These are phyloP conservation scores for Ascochyta pisi DNA, from an alignment of 2,329 filamentous ascomycete genomes.

Conservation along the genomic window DNA sequence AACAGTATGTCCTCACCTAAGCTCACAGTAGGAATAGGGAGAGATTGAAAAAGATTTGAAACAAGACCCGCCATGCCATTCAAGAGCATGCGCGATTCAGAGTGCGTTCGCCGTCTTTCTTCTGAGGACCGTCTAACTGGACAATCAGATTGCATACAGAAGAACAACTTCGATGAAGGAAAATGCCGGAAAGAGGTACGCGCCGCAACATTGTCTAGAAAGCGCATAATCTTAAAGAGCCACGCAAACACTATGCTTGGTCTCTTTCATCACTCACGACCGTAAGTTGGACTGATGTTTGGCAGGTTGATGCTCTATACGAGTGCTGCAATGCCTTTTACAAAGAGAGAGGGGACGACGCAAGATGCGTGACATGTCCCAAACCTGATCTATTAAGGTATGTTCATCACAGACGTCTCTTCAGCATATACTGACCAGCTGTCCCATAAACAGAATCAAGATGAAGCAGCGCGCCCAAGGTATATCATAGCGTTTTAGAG, in stretches of 20 bases:
- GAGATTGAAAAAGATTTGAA: constrained; percentile 73
- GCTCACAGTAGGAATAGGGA: constrained; percentile 40
- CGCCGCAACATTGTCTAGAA: neutral
- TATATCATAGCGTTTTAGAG: constrained; percentile 7
- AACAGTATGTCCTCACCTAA: neutral
- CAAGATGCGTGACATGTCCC: constrained; percentile 82
- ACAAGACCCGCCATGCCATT: constrained; percentile 81
- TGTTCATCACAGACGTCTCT: neutral
- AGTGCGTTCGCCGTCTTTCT: constrained; percentile 56
- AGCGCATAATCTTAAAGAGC: neutral
- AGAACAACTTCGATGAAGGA: constrained; percentile 83
- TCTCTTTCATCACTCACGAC: neutral
- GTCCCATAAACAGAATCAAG: constrained; percentile 65
- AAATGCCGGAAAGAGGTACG: constrained; percentile 71
- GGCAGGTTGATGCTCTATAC: constrained; percentile 83
- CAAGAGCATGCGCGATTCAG: constrained; percentile 90
- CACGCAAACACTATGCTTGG: neutral
- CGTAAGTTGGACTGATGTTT: constrained; percentile 19
- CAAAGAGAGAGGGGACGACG: constrained; percentile 75
- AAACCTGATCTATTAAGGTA: constrained; percentile 75
- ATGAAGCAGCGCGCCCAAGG: constrained; percentile 74
- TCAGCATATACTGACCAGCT: constrained; percentile 18
- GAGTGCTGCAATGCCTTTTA: constrained; percentile 94
- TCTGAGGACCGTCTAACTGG: neutral
- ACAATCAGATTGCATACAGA: constrained; percentile 76